A percentile compares a stretch with the other conserved stretches of the same genome.
Evolutionary conservation across 2,329 filamentous ascomycete species (phyloP).

Genomic region (Penicillium concentricum): DNA sequence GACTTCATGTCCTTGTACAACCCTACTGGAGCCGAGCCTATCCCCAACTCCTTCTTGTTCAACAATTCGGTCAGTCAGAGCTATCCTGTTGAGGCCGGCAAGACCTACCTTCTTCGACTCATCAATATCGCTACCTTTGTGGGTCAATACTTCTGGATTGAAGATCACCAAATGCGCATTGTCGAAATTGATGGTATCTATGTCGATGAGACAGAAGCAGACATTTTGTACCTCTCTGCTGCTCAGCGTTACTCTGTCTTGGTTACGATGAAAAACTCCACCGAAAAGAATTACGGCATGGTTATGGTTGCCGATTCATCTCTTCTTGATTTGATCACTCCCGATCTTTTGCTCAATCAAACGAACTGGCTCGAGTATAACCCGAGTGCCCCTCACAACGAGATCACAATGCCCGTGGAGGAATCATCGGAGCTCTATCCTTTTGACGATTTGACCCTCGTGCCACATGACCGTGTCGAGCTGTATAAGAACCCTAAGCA

Average conservation of each 20-base stretch:
- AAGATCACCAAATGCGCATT: constrained; percentile 60
- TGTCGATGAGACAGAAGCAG: constrained; percentile 58
- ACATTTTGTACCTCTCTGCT: constrained; percentile 64
- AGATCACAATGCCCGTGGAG: constrained; percentile 26
- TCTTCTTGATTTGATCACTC: constrained; percentile 35
- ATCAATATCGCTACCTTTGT: constrained; percentile 73
- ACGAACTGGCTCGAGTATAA: constrained; percentile 65
- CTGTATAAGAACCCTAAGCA: constrained; percentile 60
- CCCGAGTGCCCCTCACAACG: constrained; percentile 47
- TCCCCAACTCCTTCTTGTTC: constrained; percentile 64
- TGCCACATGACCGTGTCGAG: constrained; percentile 65
- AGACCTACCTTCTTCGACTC: constrained; percentile 71
- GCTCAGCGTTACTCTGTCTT: constrained; percentile 62
- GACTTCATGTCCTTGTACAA: constrained; percentile 45
- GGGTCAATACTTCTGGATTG: constrained; percentile 51
- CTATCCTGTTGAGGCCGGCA: constrained; percentile 61
- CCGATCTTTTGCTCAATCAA: constrained; percentile 34
- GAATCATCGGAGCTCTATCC: constrained; percentile 54
- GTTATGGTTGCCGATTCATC: constrained; percentile 35
- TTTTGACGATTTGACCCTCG: constrained; percentile 71
- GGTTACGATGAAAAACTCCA: constrained; percentile 61
- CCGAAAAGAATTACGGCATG: constrained; percentile 64
- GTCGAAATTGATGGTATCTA: constrained; percentile 74
- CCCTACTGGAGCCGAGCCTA: constrained; percentile 62
- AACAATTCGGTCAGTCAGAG: constrained; percentile 65